Base-by-base conservation (phyloP, 139 green algal genomes). In the Chlorella sp. region DNA sequence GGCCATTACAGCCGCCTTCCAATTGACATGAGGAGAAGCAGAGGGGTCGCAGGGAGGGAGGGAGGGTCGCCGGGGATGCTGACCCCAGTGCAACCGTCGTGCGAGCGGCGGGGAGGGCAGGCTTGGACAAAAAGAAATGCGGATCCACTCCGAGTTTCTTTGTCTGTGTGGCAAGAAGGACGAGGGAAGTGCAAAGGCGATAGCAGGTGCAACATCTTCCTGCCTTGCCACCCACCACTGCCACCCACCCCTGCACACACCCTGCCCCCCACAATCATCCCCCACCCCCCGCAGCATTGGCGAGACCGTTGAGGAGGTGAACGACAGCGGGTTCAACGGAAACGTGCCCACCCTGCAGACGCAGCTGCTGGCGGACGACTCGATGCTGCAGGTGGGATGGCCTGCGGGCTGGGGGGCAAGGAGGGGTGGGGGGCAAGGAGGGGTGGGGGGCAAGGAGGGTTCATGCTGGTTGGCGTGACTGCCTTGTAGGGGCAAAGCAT, bases 261-360 rank as follows among this genome's bases (percentile, higher is more conserved):
- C 37, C 71, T 15, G 37, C 21, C 36, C 21, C 36, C 12, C 24
- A 12, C 80, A 40, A 15, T 24, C 73, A 48, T 19, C 66, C 30
- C 81, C 39, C 39, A 75, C 93, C 92, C 98, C 73, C 94, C 97
- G 86, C 86, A 93, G 91, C 78, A 98, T 99, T 71, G 98, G 98
- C 18, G 98, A 99, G 93, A 99, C 98, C 34, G 97, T 99, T 11
- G 97, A 99, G 93, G 97, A 99, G 94, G 98, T 98, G 48, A 98
- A 93, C 79, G 97, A 99, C 93, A 97, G 92, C 83, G 98, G 98
- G 40, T 98, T 99, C 93, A 87, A 98, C 86, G 96, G 94, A 85
- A 98, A 95, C 16, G 94, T 94, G 83, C 92, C 95, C 83, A 99
- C 97, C 11, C 82, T 99, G 80, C 87, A 92, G 88, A 94, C 91